Evolutionary conservation across 2,329 filamentous ascomycete genomes (phyloP).

Genomic region (Sclerotinia borealis): DNA sequence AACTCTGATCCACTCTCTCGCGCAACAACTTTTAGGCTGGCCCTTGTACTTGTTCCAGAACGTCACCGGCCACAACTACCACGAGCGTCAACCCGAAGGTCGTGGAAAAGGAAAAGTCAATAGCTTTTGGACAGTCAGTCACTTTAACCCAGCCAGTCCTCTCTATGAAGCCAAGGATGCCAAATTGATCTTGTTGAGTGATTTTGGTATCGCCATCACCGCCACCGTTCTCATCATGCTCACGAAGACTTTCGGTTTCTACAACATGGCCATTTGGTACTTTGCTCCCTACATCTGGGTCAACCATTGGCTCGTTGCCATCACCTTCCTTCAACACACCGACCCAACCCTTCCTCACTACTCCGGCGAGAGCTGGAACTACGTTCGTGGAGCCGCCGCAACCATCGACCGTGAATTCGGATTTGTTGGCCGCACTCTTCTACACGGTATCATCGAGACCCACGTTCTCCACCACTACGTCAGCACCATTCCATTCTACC

Average conservation of each 20-base stretch:
- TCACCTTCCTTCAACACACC: conserved; percentile 96
- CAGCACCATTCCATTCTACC: conserved; percentile 92
- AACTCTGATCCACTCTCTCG: conserved; percentile 66
- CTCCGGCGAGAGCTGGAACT: conserved; percentile 80
- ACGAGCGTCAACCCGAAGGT: conserved; percentile 84
- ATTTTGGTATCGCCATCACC: conserved; percentile 64
- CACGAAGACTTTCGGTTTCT: conserved; percentile 71
- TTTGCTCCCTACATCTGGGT: conserved; percentile 93
- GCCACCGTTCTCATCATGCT: conserved; percentile 57
- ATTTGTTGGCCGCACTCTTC: conserved; percentile 64
- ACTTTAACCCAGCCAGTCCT: conserved; percentile 84
- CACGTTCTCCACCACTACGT: conserved; percentile 98
- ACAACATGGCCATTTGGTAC: conserved; percentile 92
- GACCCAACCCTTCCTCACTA: conserved; percentile 94
- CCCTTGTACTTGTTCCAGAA: conserved; percentile 86
- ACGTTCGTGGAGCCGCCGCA: conserved; percentile 84
- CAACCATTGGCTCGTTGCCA: conserved; percentile 98
- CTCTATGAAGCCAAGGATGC: conserved; percentile 89
- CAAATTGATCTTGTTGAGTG: conserved; percentile 78
- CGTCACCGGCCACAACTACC: conserved; percentile 93
- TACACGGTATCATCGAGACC: conserved; percentile 11
- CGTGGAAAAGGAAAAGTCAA: conserved; percentile 91
- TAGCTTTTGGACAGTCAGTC: conserved; percentile 82
- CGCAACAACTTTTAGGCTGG: conserved; percentile 90
- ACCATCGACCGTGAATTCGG: conserved; percentile 97